Percentiles rank a stretch among this genome's conserved stretches.
phyloP scores from a whole-genome alignment of 176 grass and related monocot genomes.

The Thinopyrum elongatum region DNA sequence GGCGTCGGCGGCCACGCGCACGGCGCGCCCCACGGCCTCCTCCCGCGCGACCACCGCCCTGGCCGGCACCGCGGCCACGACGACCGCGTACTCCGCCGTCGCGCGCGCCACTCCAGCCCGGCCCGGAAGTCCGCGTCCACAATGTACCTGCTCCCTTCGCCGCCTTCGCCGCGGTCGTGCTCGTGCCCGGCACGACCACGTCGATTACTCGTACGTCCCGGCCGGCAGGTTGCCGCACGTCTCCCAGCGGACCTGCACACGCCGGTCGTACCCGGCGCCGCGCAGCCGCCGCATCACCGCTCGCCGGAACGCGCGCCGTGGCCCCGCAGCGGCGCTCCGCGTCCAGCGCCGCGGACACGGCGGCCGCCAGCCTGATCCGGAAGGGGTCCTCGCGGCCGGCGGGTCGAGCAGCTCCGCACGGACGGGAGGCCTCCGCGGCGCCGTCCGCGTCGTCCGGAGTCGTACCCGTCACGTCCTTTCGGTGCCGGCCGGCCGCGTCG shows the following conservation, averaged over 20 bases:
- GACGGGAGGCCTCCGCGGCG: neutral
- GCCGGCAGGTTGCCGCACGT: conserved; percentile 42
- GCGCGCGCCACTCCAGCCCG: conserved; percentile 74
- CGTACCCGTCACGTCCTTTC: conserved; percentile 3
- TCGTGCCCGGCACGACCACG: conserved; percentile 35
- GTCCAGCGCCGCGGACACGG: conserved; percentile 37
- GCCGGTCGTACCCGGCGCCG: conserved; percentile 67
- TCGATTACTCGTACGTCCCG: conserved; percentile 92
- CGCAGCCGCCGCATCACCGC: conserved; percentile 48
- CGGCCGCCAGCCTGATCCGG: conserved; percentile 53
- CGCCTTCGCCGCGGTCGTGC: neutral
- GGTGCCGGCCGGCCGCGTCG: neutral
- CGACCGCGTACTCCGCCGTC: conserved; percentile 54
- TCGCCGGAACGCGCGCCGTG: conserved; percentile 55
- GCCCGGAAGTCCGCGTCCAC: conserved; percentile 75
- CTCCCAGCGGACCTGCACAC: conserved; percentile 85
- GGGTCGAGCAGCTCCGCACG: conserved; percentile 56
- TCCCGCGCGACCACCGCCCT: conserved; percentile 54
- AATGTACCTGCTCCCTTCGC: conserved; percentile 62
- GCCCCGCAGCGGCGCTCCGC: conserved; percentile 24
- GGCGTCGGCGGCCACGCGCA: conserved; percentile 54
- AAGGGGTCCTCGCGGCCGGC: conserved; percentile 43
- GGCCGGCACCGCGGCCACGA: conserved; percentile 44
- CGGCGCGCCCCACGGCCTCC: conserved; percentile 56
- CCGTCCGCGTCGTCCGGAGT: neutral